Evolutionary conservation across 371 early-diverging fungal species (phyloP).

Genomic region (Thermomucor indicae-seudaticae): DNA sequence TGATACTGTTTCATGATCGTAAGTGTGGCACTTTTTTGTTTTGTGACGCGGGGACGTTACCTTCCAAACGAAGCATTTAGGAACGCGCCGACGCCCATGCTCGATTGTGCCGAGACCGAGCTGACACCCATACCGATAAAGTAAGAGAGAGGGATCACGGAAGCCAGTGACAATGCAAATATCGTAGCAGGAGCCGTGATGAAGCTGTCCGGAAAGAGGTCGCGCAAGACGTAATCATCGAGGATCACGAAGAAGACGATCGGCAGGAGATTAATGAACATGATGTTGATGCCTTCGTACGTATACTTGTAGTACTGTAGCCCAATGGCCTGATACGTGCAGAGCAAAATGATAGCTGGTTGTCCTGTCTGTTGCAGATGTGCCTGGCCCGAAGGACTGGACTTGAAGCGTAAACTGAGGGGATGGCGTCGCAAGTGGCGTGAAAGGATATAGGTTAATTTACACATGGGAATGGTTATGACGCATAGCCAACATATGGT

Average conservation of each 20-base stretch:
- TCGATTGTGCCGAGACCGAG: slow-evolving; percentile 92
- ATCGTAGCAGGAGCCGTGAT: slow-evolving; percentile 64
- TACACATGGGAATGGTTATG: slow-evolving; percentile 93
- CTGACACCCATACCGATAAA: slow-evolving; percentile 97
- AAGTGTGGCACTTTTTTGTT: background rate
- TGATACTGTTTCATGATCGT: slow-evolving; percentile 56
- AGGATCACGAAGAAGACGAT: slow-evolving; percentile 77
- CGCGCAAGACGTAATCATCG: slow-evolving; percentile 73
- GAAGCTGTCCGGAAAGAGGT: slow-evolving; percentile 38
- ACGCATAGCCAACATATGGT: slow-evolving; percentile 85
- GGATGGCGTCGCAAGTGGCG: slow-evolving; percentile 80
- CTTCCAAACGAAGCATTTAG: slow-evolving; percentile 95
- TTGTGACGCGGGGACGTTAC: slow-evolving; percentile 1
- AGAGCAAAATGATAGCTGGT: slow-evolving; percentile 58
- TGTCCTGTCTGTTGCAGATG: slow-evolving; percentile 13
- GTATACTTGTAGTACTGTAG: slow-evolving; percentile 91
- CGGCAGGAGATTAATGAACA: slow-evolving; percentile 89
- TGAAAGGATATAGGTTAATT: slow-evolving; percentile 75
- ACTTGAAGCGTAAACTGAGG: slow-evolving; percentile 39
- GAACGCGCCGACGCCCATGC: slow-evolving; percentile 88
- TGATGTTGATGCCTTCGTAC: slow-evolving; percentile 93
- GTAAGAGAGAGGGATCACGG: slow-evolving; percentile 91
- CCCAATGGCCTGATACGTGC: slow-evolving; percentile 78
- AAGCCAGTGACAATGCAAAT: slow-evolving; percentile 78
- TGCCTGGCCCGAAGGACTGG: slow-evolving; percentile 13